Percentiles rank a stretch among this genome's conserved stretches.
Evolutionary conservation across 108 stramenopile species (phyloP).

Genomic region (Aureococcus anophagefferens): DNA sequence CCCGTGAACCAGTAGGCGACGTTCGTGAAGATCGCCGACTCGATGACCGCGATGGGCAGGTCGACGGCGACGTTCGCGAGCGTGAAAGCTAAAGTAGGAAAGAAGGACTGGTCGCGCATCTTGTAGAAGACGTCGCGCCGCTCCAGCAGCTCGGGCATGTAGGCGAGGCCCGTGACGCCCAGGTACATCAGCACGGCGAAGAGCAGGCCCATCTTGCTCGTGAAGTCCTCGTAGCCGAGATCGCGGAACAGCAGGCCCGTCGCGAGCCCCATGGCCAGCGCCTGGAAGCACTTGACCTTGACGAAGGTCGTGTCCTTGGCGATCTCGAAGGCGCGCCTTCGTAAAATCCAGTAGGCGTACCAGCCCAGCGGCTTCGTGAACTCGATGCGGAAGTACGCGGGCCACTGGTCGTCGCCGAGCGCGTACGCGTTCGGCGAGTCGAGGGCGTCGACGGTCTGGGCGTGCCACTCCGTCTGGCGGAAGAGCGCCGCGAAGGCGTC

Average conservation of each 20-base stretch:
- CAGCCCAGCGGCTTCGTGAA: neutral
- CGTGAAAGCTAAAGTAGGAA: constrained; percentile 61
- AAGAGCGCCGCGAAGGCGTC: neutral
- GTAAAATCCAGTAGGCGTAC: constrained; percentile 19
- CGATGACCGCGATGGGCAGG: constrained; percentile 45
- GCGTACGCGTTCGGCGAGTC: neutral
- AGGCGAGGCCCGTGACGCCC: constrained; percentile 53
- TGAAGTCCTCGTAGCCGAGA: neutral
- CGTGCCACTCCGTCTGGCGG: no score
- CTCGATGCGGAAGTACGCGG: neutral
- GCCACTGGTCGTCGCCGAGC: neutral
- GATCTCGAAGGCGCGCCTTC: constrained; percentile 41
- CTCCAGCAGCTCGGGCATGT: constrained; percentile 56
- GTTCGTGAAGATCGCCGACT: constrained; percentile 41
- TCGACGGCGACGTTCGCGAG: constrained; percentile 35
- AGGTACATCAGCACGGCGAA: constrained; percentile 58
- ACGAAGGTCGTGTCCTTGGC: constrained; percentile 47
- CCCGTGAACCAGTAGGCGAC: constrained; percentile 53
- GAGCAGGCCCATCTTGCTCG: constrained; percentile 21
- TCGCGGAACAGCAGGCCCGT: constrained; percentile 57
- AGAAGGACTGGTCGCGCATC: constrained; percentile 68
- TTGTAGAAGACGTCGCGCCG: constrained; percentile 70
- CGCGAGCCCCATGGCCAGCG: constrained; percentile 50
- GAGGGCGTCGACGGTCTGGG: neutral
- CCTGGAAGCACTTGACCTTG: constrained; percentile 40